phyloP scores from a whole-genome alignment of 768 basidiomycete species.

The Phaeotremella fagi region DNA sequence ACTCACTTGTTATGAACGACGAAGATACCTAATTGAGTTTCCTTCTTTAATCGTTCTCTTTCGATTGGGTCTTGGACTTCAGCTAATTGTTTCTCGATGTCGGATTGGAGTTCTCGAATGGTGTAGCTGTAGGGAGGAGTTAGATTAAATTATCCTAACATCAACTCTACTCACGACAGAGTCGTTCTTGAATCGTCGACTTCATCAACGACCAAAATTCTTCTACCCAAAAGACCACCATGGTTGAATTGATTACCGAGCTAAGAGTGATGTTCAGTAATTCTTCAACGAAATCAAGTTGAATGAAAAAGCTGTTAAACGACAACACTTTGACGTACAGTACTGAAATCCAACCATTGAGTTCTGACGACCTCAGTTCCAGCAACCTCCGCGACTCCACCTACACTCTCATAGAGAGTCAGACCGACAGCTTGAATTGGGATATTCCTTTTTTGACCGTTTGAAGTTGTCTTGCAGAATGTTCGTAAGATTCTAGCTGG shows the following conservation, averaged over 20 bases:
- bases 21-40: conserved; percentile 84
- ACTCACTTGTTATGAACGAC: conserved; percentile 57
- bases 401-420: conserved; percentile 86
- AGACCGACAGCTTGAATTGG: conserved; percentile 96
- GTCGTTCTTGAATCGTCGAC: conserved; percentile 61
- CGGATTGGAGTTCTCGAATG: conserved; percentile 78
- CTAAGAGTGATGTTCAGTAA: conserved; percentile 51
- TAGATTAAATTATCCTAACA: not conserved
- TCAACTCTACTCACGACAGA: conserved; percentile 60
- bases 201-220: conserved; percentile 69
- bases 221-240: conserved; percentile 65
- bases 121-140: conserved; percentile 63
- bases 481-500: conserved; percentile 91
- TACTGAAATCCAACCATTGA: conserved; percentile 72
- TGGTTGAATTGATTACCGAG: conserved; percentile 40
- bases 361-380: conserved; percentile 76
- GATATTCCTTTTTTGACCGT: conserved; percentile 61
- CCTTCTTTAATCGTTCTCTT: conserved; percentile 64
- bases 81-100: conserved; percentile 61
- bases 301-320: conserved; percentile 7
- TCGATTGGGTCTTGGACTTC: conserved; percentile 65
- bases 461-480: conserved; percentile 64
- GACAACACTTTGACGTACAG: conserved; percentile 43
- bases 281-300: too few species aligned
- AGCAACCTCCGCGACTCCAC: conserved; percentile 55